Percentiles rank a stretch among this genome's conserved stretches.
These are phyloP conservation scores for Aleurites moluccanus DNA, from an alignment of 441 rosid genomes.

Conservation along the genomic window DNA sequence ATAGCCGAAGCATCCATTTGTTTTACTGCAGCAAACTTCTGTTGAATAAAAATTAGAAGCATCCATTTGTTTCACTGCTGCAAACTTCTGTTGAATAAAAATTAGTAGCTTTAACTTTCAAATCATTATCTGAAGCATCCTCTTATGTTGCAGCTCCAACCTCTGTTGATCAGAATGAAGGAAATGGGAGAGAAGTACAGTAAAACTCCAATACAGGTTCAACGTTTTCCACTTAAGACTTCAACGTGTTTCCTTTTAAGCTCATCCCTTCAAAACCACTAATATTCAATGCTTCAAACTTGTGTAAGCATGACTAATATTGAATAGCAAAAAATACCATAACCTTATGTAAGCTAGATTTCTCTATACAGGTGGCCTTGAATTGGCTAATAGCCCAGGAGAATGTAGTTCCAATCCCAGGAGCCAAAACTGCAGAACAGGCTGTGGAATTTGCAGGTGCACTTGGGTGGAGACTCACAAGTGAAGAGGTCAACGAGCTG, in stretches of 20 bases:
- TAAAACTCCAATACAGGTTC: constrained; percentile 86
- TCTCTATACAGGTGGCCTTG: constrained; percentile 56
- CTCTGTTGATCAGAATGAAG: constrained; percentile 63
- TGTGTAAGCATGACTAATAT: background rate
- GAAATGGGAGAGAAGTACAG: constrained; percentile 63
- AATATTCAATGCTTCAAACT: background rate
- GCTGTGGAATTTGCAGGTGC: constrained; percentile 84
- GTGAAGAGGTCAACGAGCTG: constrained; percentile 65
- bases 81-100: background rate
- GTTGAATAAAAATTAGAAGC: background rate
- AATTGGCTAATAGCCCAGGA: constrained; percentile 95
- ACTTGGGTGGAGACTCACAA: constrained; percentile 73
- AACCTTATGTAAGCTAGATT: background rate
- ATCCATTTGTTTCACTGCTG: too few species aligned
- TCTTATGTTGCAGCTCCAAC: constrained; percentile 64
- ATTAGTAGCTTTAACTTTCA: background rate
- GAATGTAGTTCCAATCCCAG: constrained; percentile 92
- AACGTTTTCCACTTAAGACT: constrained; percentile 17
- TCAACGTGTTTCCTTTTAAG: background rate
- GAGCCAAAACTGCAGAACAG: constrained; percentile 84
- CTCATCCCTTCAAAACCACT: background rate
- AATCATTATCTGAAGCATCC: constrained; percentile 17
- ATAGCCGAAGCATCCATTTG: background rate
- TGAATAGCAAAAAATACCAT: background rate
- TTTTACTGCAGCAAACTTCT: background rate